Evolutionary conservation across 768 basidiomycete species (phyloP).

Genomic region (Boletales sp.): DNA sequence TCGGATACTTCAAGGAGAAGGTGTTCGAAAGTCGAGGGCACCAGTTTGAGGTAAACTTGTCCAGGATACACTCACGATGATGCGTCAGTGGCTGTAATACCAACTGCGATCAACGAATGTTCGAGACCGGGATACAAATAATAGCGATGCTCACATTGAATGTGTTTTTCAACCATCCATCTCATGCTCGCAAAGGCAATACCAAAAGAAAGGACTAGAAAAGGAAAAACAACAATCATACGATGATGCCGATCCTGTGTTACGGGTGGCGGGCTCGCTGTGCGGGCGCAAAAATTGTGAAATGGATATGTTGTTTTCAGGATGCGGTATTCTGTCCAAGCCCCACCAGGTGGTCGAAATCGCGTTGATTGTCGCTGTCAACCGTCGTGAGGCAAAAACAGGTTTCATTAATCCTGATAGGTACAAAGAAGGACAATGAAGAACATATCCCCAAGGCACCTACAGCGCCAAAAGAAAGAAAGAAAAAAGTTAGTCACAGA

Average conservation of each 20-base stretch:
- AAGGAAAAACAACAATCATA: not conserved
- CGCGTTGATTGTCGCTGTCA: conserved; percentile 1
- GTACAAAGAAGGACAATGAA: not conserved
- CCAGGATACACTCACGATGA: not conserved
- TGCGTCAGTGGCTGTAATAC: not conserved
- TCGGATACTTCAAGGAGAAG: too few species aligned
- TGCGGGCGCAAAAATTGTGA: not conserved
- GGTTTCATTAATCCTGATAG: too few species aligned
- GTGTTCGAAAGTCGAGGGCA: not conserved
- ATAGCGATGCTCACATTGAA: not conserved
- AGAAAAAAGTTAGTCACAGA: not conserved
- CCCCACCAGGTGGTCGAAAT: not conserved
- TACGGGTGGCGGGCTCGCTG: not conserved
- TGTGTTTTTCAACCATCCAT: not conserved
- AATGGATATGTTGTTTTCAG: not conserved
- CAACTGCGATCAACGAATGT: not conserved
- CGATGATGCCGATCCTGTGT: conserved; percentile 1
- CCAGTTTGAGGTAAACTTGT: not conserved
- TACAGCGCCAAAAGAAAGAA: not conserved
- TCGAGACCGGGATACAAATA: not conserved
- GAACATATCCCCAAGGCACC: not conserved
- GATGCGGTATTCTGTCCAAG: not conserved
- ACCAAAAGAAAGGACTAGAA: not conserved
- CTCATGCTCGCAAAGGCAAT: not conserved
- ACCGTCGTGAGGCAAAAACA: conserved; percentile 5